phyloP scores from a whole-genome alignment of 352 stramenopile species.

The Phytophthora hybrid region DNA sequence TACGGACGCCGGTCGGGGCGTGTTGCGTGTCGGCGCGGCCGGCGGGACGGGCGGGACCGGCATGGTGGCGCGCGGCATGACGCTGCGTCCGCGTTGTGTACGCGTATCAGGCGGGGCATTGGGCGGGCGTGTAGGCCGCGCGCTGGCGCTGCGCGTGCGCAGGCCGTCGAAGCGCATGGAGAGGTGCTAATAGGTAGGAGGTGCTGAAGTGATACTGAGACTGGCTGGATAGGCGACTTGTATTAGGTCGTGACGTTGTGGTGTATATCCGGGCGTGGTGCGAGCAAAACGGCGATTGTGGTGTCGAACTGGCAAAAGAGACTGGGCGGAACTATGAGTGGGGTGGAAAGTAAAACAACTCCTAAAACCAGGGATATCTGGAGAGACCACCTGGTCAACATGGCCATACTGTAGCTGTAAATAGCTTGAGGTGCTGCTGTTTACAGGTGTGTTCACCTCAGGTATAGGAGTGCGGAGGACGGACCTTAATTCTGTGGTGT shows the following conservation, averaged over 20 bases:
- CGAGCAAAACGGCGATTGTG: too few species aligned
- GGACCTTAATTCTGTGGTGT: background rate
- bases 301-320: background rate
- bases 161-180: constrained; percentile 43
- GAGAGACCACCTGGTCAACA: too few species aligned
- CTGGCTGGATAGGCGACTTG: too few species aligned
- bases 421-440: too few species aligned
- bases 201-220: constrained; percentile 20
- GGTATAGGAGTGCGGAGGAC: too few species aligned
- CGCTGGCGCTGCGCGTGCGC: constrained; percentile 32
- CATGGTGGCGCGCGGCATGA: constrained; percentile 28
- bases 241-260: too few species aligned
- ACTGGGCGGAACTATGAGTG: constrained; percentile 21
- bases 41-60: constrained; percentile 20
- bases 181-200: background rate
- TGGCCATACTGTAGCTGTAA: too few species aligned
- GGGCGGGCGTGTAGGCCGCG: constrained; percentile 19
- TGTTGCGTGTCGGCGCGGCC: constrained; percentile 29
- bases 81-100: constrained; percentile 28
- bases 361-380: too few species aligned
- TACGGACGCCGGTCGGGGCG: constrained; percentile 20
- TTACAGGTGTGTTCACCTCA: too few species aligned
- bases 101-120: constrained; percentile 13
- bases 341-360: constrained; percentile 28
- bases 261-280: too few species aligned